Conservation (phyloP, 2,329 filamentous ascomycete species). For the Trichoderma breve region DNA sequence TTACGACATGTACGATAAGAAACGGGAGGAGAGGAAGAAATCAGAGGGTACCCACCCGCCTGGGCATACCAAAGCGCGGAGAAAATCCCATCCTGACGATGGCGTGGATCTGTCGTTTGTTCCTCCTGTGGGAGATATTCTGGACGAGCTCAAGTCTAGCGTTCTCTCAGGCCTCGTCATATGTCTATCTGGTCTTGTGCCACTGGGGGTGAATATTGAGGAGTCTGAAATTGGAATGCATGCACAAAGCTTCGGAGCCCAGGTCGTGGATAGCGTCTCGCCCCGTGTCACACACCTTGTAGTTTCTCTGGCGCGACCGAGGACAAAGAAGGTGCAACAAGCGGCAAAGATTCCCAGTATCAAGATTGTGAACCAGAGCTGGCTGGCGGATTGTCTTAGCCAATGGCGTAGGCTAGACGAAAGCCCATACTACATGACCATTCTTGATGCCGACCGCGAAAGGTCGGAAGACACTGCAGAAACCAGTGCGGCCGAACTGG, state of each 20-base stretch:
- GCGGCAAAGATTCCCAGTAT: slow-evolving; percentile 76
- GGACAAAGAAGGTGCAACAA: slow-evolving; percentile 88
- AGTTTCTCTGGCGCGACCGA: slow-evolving; percentile 65
- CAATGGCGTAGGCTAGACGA: slow-evolving; percentile 83
- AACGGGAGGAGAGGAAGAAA: slow-evolving; percentile 39
- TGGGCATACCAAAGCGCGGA: slow-evolving; percentile 32
- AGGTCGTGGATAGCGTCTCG: slow-evolving; percentile 55
- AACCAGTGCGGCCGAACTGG: slow-evolving; percentile 30
- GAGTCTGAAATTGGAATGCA: slow-evolving; percentile 85
- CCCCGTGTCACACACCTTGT: slow-evolving; percentile 71
- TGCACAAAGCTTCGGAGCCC: slow-evolving; percentile 80
- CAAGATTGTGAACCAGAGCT: slow-evolving; percentile 88
- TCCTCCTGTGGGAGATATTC: slow-evolving; percentile 82
- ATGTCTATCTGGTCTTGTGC: slow-evolving; percentile 88
- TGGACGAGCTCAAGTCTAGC: slow-evolving; percentile 74
- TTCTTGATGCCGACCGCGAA: slow-evolving; percentile 65
- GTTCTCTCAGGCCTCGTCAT: slow-evolving; percentile 75
- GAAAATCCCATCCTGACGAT: slow-evolving; percentile 38
- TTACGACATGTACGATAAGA: slow-evolving; percentile 75
- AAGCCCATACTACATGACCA: slow-evolving; percentile 70
- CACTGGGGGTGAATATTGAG: slow-evolving; percentile 73
- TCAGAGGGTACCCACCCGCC: slow-evolving; percentile 37
- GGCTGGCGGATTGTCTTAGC: slow-evolving; percentile 81
- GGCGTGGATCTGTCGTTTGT: slow-evolving; percentile 53
- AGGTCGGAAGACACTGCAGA: slow-evolving; percentile 35